Conservation (phyloP, 106 monocot species). For the Apostasia shenzhenica region DNA sequence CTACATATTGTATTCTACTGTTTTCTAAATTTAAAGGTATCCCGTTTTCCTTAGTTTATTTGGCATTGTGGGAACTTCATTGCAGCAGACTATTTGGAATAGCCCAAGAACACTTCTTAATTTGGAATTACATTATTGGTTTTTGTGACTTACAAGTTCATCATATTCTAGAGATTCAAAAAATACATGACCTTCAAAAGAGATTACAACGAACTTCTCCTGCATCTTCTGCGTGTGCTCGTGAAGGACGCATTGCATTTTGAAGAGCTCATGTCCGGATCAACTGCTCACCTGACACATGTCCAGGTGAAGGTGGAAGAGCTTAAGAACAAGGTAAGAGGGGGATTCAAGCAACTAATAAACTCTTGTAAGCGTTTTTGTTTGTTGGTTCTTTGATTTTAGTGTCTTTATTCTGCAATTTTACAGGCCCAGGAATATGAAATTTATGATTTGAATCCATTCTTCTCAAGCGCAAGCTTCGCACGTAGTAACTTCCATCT, state of each 20-base stretch:
- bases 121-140: too few relatives aligned
- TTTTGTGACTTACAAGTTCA: not conserved
- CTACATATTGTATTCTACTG: too few relatives aligned
- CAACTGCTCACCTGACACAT: conserved; percentile 38
- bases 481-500: conserved; percentile 60
- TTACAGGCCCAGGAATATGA: conserved; percentile 90
- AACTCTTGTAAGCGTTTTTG: not conserved
- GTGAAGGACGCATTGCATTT: conserved; percentile 78
- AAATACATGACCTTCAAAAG: conserved; percentile 97
- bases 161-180: conserved; percentile 61
- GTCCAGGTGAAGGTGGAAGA: conserved; percentile 88
- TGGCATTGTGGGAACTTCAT: too few relatives aligned
- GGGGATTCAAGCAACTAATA: not conserved
- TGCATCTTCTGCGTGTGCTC: conserved; percentile 72
- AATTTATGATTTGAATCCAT: conserved; percentile 80
- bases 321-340: conserved; percentile 63
- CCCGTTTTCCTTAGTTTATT: too few relatives aligned
- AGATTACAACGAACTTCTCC: conserved; percentile 79
- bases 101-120: too few relatives aligned
- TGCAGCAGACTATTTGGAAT: too few relatives aligned
- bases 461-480: conserved; percentile 69
- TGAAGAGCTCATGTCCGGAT: conserved; percentile 72
- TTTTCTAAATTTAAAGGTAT: too few relatives aligned
- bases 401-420: not conserved
- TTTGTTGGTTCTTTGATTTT: not conserved